A percentile compares a stretch with the other conserved stretches of the same genome.
Conservation (phyloP, 2,329 filamentous ascomycete species). For the Clathrospora elynae region DNA sequence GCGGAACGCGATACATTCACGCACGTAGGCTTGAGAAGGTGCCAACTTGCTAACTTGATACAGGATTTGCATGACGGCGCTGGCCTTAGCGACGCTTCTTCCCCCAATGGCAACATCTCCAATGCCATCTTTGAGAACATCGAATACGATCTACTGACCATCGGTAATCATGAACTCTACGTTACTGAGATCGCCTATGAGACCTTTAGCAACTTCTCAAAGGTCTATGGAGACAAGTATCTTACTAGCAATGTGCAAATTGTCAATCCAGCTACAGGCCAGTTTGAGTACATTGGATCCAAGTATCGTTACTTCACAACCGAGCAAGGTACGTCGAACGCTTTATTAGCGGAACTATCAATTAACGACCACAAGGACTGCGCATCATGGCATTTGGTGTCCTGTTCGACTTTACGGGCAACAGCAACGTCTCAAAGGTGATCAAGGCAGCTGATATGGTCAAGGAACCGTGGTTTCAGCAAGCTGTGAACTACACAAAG, state of each 20-base stretch:
- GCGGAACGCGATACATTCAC: constrained; percentile 3
- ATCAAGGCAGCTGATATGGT: constrained; percentile 60
- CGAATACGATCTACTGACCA: constrained; percentile 60
- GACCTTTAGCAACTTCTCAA: constrained; percentile 63
- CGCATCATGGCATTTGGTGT: constrained; percentile 61
- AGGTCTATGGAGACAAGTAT: constrained; percentile 61
- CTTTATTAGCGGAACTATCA: neutral
- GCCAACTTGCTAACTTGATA: constrained; percentile 1
- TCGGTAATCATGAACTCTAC: constrained; percentile 70
- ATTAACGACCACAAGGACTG: constrained; percentile 40
- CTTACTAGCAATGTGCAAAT: constrained; percentile 61
- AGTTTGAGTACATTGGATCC: constrained; percentile 54
- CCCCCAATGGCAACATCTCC: constrained; percentile 61
- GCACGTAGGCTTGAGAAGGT: neutral
- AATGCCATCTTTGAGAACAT: constrained; percentile 59
- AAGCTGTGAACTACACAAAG: constrained; percentile 59
- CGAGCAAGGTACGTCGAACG: constrained; percentile 43
- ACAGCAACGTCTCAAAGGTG: constrained; percentile 66
- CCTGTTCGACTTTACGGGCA: constrained; percentile 58
- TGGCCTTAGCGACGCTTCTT: constrained; percentile 65
- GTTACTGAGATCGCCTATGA: constrained; percentile 66
- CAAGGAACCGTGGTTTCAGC: constrained; percentile 64
- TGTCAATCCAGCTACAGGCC: constrained; percentile 50
- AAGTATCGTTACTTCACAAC: constrained; percentile 59
- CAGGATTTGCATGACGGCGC: constrained; percentile 70